Base-by-base conservation (phyloP, 176 grass and related monocot species). In the Saccharum spontaneum region DNA sequence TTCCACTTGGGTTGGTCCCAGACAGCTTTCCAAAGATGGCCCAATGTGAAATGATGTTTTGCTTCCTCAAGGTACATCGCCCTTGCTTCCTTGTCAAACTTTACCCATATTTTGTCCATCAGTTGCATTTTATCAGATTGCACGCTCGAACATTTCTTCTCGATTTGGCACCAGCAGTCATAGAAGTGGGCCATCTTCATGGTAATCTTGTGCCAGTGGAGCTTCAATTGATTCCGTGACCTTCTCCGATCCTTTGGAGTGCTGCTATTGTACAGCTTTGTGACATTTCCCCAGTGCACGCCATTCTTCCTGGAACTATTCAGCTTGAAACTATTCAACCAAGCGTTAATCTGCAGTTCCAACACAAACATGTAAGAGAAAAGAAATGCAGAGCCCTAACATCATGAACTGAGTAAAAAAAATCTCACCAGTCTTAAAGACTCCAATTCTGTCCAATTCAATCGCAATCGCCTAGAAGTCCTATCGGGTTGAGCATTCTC, bases 1-100 rank as follows among this genome's bases (percentile, higher is more conserved):
- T 77, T 88, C 86, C 79, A 88, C 15, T 77, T 88, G 14, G 72
- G 79, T 83, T 88, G 79, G 40, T 77, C 64, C 79, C 86, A 77
- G 38, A 88, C 30, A 83, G 65, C 64, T 77, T 77, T 82, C 86
- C 79, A 77, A 67, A 81, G 68, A 60, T 83, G 86, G 73, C 23
- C 24, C 12, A 77, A 70, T 10, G 64, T 26, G 54, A 88, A 88
- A 30, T 67, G 4, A 63, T 76, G 64, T 62, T 88, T 88, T 17
- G n/a, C 73, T 77, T 83, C 50, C 38, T 77, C 79, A 20, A 75
- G 70, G 50, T 87, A 87, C 36, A 76, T 75, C 3, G 77, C 71
- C 6, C 40, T 40, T 70, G 86, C 86, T 77, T 87, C 79, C 28
- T 69, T 38, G 0, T 71, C 46, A 67, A 62, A 83, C 40, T 83